Evolutionary conservation across 2,329 filamentous ascomycete genomes (phyloP), one percentile per base, ranked within the genome.

Genomic region (Aspergillus uvarum): DNA sequence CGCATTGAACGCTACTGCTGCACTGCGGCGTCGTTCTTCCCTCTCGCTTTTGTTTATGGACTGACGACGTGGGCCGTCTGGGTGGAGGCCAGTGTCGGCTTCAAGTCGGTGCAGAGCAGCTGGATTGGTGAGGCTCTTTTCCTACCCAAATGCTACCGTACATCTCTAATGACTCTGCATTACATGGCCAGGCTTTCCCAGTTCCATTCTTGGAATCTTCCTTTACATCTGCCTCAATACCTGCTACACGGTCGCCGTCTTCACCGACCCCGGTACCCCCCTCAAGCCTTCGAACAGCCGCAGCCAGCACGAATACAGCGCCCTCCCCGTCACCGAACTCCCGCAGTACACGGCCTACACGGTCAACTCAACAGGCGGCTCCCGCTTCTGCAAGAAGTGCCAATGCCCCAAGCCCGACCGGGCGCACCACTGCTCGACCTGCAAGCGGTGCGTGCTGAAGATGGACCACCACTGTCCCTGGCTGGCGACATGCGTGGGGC

Each of bases 381-480:
- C 90, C 55, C 87, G 95, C 58, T 98, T 89, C 80, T 99, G 95
- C 83, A 98, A 98, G 80, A 99, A 99, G 79, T 99, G 95, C 77
- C 91, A 96, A 79, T 89, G 89, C 55, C 87, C 90, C 64, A 99
- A 99, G 80, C 95, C 95, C 47, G 95, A 99, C 78, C 91, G 95
- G 62, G 88, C 94, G 32, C 95, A 99, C 76, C 95, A 99, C 80
- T 99, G 95, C 83, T 96, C 92, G 11, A 96, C 92, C 4, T 99
- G 95, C 79, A 87, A 89, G 67, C 89, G 90, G 71, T 99, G 95
- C 75, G 93, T 99, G 26, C 83, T 99, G 75, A 99, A 99, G 82
- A 99, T 99, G 95, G 95, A 99, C 74, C 95, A 99, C 76, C 95
- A 99, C 79, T 99, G 95, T 75, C 95, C 95, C 16, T 99, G 95